Percentiles rank a stretch among this genome's conserved stretches.
These are phyloP conservation scores for Lachnum nothofagi DNA, from an alignment of 2,329 filamentous ascomycete genomes.

Conservation along the genomic window DNA sequence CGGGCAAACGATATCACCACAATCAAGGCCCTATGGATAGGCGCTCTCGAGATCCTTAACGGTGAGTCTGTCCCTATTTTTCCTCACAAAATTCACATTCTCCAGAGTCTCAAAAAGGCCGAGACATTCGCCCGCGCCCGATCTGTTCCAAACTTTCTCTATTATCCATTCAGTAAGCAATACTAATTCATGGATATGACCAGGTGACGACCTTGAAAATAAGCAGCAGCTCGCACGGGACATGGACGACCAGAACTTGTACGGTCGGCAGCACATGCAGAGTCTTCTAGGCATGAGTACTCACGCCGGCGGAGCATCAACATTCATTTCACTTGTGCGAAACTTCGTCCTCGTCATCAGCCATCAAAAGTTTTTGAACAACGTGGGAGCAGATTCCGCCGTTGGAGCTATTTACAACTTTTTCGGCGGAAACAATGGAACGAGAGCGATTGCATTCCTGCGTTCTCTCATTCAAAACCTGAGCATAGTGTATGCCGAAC, in stretches of 20 bases:
- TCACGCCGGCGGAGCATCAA: constrained; percentile 7
- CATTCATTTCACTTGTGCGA: constrained; percentile 20
- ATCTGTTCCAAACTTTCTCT: too few species aligned
- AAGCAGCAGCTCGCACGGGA: constrained; percentile 15
- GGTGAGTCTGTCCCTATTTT: too few species aligned
- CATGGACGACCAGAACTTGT: constrained; percentile 6
- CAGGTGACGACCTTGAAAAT: constrained; percentile 11
- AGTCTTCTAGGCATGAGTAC: constrained; percentile 17
- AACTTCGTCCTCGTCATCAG: constrained; percentile 31
- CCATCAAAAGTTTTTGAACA: constrained; percentile 32
- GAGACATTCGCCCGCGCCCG: too few species aligned
- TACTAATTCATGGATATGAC: too few species aligned
- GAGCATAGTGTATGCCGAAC: neutral
- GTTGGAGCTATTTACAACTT: constrained; percentile 35
- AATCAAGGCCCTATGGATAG: constrained; percentile 9
- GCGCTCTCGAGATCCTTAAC: constrained; percentile 13
- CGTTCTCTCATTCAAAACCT: constrained; percentile 14
- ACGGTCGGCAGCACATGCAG: constrained; percentile 19
- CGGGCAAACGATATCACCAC: constrained; percentile 7
- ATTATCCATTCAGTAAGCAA: too few species aligned
- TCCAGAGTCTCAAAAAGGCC: too few species aligned
- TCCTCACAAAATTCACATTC: too few species aligned
- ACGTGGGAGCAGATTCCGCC: constrained; percentile 33
- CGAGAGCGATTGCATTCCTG: constrained; percentile 32
- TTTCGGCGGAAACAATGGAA: constrained; percentile 32